A percentile compares a stretch with the other conserved stretches of the same genome.
phyloP scores from a whole-genome alignment of 2,329 filamentous ascomycete species.

The Drechslerella coelobrocha region DNA sequence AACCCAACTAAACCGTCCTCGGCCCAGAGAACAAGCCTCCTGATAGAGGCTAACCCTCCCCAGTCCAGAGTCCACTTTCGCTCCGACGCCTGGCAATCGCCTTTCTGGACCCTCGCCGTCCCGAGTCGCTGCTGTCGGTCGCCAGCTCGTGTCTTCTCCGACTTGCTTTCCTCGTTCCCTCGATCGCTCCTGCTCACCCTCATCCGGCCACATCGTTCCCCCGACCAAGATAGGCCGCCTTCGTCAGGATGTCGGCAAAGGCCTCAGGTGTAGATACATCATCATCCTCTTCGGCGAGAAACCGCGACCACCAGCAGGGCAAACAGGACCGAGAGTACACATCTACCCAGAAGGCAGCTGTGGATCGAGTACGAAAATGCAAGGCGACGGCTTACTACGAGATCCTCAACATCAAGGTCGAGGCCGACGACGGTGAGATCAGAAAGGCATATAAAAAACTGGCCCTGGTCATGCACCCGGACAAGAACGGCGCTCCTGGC shows the following conservation, averaged over 20 bases:
- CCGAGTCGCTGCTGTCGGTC: background rate
- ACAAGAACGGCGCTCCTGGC: conserved; percentile 96
- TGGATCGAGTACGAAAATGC: conserved; percentile 86
- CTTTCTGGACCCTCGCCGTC: background rate
- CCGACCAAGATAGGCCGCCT: background rate
- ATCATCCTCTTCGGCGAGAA: conserved; percentile 53
- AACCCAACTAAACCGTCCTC: background rate
- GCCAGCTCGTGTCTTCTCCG: background rate
- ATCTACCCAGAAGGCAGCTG: conserved; percentile 86
- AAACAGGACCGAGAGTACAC: conserved; percentile 81
- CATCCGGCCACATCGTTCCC: background rate
- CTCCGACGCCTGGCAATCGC: background rate
- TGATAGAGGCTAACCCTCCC: background rate
- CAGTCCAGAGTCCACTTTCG: background rate
- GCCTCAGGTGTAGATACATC: conserved; percentile 40
- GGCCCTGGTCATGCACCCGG: conserved; percentile 91
- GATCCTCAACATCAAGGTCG: conserved; percentile 77
- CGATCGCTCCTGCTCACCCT: background rate
- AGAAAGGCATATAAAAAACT: conserved; percentile 98
- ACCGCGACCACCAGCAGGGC: conserved; percentile 75
- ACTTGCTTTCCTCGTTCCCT: background rate
- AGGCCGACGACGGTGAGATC: conserved; percentile 78
- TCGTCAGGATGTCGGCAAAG: conserved; percentile 35
- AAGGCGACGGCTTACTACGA: conserved; percentile 90
- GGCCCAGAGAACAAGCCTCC: background rate